phyloP scores from a whole-genome alignment of 495 filamentous ascomycete species.

The Parmelia sp. region DNA sequence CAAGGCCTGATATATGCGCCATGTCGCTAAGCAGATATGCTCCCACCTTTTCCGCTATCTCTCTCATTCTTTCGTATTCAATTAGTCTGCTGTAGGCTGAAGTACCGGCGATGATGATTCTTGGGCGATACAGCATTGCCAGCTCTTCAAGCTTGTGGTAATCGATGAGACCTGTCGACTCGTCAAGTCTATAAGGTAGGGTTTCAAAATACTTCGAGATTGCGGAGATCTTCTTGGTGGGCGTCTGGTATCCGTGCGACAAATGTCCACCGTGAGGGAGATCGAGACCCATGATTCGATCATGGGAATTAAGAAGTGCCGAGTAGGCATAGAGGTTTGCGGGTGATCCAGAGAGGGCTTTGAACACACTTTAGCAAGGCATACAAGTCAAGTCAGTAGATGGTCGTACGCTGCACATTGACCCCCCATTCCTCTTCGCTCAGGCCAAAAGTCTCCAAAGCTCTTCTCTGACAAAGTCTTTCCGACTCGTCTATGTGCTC shows the following conservation, averaged over 20 bases:
- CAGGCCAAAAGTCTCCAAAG: constrained; percentile 77
- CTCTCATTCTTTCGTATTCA: constrained; percentile 82
- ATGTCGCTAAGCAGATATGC: constrained; percentile 93
- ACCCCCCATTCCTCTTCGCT: constrained; percentile 90
- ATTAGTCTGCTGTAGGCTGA: constrained; percentile 93
- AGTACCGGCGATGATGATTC: constrained; percentile 90
- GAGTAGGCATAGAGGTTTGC: constrained; percentile 96
- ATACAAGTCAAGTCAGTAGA: not conserved
- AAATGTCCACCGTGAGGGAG: constrained; percentile 94
- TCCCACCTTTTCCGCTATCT: constrained; percentile 81
- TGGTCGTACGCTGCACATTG: constrained; percentile 80
- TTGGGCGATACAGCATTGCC: constrained; percentile 82
- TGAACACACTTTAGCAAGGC: constrained; percentile 22
- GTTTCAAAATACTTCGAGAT: constrained; percentile 99
- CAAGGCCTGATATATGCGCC: constrained; percentile 94
- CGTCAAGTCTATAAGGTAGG: constrained; percentile 84
- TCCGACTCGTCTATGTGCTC: constrained; percentile 91
- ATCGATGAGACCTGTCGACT: constrained; percentile 87
- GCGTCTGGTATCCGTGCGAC: constrained; percentile 96
- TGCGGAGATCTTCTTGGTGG: constrained; percentile 96
- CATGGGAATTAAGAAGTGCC: constrained; percentile 83
- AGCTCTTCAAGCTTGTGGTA: constrained; percentile 83
- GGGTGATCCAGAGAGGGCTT: constrained; percentile 90
- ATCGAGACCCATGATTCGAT: constrained; percentile 94
- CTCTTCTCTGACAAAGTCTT: constrained; percentile 79